Base-by-base conservation (phyloP, 1,139 yeast genomes). In the Kodamaea arcana region DNA sequence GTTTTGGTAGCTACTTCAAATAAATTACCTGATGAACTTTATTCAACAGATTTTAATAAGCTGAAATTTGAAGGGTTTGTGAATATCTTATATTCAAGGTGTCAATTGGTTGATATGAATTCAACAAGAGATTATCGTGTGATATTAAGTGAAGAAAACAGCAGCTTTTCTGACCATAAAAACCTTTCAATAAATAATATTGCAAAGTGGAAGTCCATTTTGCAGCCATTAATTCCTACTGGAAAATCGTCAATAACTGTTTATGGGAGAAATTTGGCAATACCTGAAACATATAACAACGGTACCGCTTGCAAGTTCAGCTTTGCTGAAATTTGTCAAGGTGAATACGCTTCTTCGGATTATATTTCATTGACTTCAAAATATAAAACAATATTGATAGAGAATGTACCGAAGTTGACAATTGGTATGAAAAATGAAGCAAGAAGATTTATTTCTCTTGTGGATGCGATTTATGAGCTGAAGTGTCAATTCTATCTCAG, bases 1-100 rank as follows among this genome's bases (percentile, higher is more conserved):
- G 85, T 82, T 0, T 55, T 82, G 30, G 80, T 82, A 20, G 86
- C 88, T 2, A 82, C 87, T 1, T 78, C 86, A 1, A 82, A 82
- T 45, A 69, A 83, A 47, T 56, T 81, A 12, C 90, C 88, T 0
- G 85, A 81, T 45, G 83, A 82, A 40, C 62, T 82, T 27, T 82
- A 82, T 46, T 71, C 85, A 1, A 78, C 77, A 10, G 79, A 75
- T 34, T 80, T 81, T 51, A 75, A 78, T 43, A 77, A 75, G 46
- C 60, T 67, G 6, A 78, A 76, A 32, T 80, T 82, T 53, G 65
- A 71, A 35, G 60, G 68, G 10, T 82, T 82, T 54, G 75, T 76
- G 29, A 62, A 71, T 7, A 70, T 82, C 3, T 56, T 82, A 29
- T 75, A 78, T 43, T 54, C 76, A n/a, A 61, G 87, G 41, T 82